Evolutionary conservation across 2,329 filamentous ascomycete species (phyloP).

Genomic region (Hortaea werneckii): DNA sequence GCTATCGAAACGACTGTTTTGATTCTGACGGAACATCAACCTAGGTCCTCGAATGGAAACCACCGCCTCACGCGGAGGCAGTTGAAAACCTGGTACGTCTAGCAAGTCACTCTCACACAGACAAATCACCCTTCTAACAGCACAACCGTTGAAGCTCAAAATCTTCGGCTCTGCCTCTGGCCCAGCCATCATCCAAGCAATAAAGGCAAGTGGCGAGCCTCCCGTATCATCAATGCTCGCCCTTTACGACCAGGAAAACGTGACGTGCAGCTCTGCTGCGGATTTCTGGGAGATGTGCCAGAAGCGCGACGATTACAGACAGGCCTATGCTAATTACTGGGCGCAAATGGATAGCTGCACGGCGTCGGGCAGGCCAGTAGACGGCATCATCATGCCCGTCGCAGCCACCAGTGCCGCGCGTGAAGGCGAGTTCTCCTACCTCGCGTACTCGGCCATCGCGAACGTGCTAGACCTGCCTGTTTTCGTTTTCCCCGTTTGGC

Average conservation of each 20-base stretch:
- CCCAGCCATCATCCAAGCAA: constrained; percentile 6
- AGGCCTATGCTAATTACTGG: constrained; percentile 12
- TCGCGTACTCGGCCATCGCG: constrained; percentile 9
- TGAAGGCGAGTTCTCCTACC: constrained; percentile 8
- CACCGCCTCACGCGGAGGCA: constrained; percentile 11
- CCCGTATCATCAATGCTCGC: constrained; percentile 8
- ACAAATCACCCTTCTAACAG: too few species aligned
- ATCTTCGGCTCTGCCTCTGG: constrained; percentile 12
- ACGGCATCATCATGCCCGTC: constrained; percentile 14
- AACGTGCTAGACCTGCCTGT: constrained; percentile 8
- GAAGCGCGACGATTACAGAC: constrained; percentile 6
- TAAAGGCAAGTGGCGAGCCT: constrained; percentile 14
- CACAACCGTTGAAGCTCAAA: constrained; percentile 1
- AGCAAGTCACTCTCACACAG: neutral
- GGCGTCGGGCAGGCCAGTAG: constrained; percentile 6
- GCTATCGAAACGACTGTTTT: neutral
- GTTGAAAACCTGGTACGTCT: constrained; percentile 6
- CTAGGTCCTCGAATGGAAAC: constrained; percentile 10
- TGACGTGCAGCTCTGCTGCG: constrained; percentile 1
- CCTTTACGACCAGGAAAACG: constrained; percentile 8
- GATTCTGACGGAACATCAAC: neutral
- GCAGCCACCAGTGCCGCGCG: constrained; percentile 8
- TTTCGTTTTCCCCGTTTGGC: constrained; percentile 7
- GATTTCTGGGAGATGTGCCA: constrained; percentile 14
- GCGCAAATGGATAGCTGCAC: constrained; percentile 3